Evolutionary conservation across 2,329 filamentous ascomycete genomes (phyloP).

Genomic region (Arthrobotrys sinensis): DNA sequence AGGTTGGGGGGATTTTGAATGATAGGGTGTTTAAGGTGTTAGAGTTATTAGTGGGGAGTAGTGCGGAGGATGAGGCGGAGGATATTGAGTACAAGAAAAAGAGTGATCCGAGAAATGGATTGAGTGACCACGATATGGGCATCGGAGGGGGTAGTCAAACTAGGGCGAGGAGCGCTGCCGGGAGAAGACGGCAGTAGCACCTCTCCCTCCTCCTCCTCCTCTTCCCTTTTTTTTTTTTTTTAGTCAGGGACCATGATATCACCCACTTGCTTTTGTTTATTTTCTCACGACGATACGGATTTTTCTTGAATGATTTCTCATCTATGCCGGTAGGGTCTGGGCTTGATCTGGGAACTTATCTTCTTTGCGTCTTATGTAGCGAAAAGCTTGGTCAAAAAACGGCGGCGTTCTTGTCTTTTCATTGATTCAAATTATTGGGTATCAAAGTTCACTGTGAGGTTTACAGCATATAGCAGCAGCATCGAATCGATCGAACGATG

Average conservation of each 20-base stretch:
- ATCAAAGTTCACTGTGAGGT: background rate
- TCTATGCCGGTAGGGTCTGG: background rate
- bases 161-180: slow-evolving; percentile 29
- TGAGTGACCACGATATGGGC: slow-evolving; percentile 45
- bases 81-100: slow-evolving; percentile 63
- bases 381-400: slow-evolving; percentile 48
- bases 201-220: background rate
- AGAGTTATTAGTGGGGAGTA: slow-evolving; percentile 68
- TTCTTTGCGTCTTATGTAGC: background rate
- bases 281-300: slow-evolving; percentile 15
- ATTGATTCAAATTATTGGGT: background rate
- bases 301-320: slow-evolving; percentile 12
- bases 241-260: background rate
- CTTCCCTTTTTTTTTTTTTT: slow-evolving; percentile 9
- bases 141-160: slow-evolving; percentile 13
- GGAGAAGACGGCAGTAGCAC: slow-evolving; percentile 11
- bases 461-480: background rate
- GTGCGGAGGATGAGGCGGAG: slow-evolving; percentile 68
- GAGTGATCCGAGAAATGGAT: slow-evolving; percentile 53
- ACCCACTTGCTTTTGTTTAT: slow-evolving; percentile 4
- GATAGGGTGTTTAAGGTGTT: slow-evolving; percentile 67
- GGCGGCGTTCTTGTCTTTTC: slow-evolving; percentile 37
- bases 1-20: slow-evolving; percentile 66
- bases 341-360: background rate
- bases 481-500: background rate